Evolutionary conservation across 2,329 filamentous ascomycete genomes (phyloP), one percentile per base, ranked within the genome.

Genomic region (Didymella sp.): DNA sequence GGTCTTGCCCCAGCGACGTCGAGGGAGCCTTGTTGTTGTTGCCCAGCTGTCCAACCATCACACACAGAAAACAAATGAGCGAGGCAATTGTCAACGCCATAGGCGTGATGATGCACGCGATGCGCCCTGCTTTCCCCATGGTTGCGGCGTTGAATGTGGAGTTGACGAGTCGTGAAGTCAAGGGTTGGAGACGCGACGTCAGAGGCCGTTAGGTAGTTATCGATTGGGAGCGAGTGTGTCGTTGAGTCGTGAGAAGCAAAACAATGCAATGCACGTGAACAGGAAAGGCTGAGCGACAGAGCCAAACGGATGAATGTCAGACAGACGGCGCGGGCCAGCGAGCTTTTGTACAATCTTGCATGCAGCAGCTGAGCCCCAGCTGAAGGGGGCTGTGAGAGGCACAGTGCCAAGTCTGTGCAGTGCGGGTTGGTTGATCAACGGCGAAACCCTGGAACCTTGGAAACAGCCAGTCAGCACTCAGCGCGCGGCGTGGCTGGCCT

Each of bases 91-190:
- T 94, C 71, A 96, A 84, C 63, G 86, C 81, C 79, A 96, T 92
- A 59, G 94, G 94, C 81, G 92, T 81, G 78, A 90, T 85, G 78
- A 98, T 95, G 79, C 92, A 97, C 76, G 90, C 81, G 70, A 94
- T 86, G 73, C 94, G 87, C 67, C 91, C 93, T 72, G 85, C 82
- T 79, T 89, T 87, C 61, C 87, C 87, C 88, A 90, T 90, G 30
- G 61, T 81, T 68, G 66, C 67, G 57, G 38, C 44, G 48, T 41
- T 49, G 24, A 15, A 15, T 46, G 46, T 33, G 9, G 24, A 30
- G 30, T 40, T 45, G 17, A 31, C 37, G 46, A n/a, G 38, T 57
- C 47, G 28, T 51, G 8, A 13, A 40, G 37, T 48, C n/a, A n/a
- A n/a, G n/a, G n/a, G 24, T n/a, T 45, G 19, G 38, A 38, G 19